Base-by-base conservation (phyloP, 805 yeast species). In the Pichia scutulata region DNA sequence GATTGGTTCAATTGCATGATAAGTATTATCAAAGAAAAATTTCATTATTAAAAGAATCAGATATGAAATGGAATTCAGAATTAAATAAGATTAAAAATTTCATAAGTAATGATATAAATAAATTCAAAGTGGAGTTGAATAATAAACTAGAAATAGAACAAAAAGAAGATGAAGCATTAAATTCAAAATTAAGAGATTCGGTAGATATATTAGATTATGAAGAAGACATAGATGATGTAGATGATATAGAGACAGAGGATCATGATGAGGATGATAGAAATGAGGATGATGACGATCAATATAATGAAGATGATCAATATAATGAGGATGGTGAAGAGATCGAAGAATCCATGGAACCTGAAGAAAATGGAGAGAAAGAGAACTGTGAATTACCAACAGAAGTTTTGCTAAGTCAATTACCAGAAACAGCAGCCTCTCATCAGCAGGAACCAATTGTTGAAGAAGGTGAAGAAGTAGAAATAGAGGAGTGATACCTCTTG, bases 51-150 rank as follows among this genome's bases (percentile, higher is more conserved):
- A 56, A 56, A 23, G 52, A 50, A 14, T 39, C 60, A 53, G 60
- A 64, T 36, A 40, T 52, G 22, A 64, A 64, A 50, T 67, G 69
- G 70, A 52, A 52, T 26, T 47, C 50, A n/a, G 58, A 63, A 39
- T 49, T 67, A 44, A 47, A 43, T 10, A 53, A 54, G 33, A 46
- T 65, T 37, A 54, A 52, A 16, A 44, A 47, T 19, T 66, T 65
- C 44, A 33, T 63, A 7, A 54, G 50, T 13, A 53, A 55, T 14
- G 67, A 66, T 48, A 22, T 58, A 6, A 39, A 33, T 18, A 44
- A 43, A 13, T 23, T 66, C n/a, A 55, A 52, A 21, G 26, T 39
- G 4, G 53, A 49, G 2, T 39, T 28, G 49, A 52, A 26, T 21
- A 18, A 5, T 21, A 47, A 52, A 46, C 22, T 52, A 12, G 57